Conservation (phyloP, 768 basidiomycete genomes). For the Cytidiella melzeri region DNA sequence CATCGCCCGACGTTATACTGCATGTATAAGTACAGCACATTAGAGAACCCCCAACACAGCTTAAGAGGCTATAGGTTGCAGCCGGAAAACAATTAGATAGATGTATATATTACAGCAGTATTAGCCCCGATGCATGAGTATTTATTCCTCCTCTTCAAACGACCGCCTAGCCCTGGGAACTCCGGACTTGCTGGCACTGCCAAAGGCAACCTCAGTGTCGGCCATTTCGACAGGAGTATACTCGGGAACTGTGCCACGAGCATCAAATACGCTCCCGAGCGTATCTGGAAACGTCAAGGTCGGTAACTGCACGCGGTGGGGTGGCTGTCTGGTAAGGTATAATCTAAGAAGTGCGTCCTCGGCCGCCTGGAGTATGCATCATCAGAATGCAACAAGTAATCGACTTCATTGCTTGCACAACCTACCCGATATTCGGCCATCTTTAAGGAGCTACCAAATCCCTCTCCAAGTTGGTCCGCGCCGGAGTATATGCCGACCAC, state of each 20-base stretch:
- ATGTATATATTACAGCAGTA: slow-evolving; percentile 16
- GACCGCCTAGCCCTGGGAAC: slow-evolving; percentile 11
- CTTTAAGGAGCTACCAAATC: slow-evolving; percentile 84
- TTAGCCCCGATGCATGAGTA: slow-evolving; percentile 10
- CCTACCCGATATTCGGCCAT: slow-evolving; percentile 93
- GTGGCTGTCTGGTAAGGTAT: slow-evolving; percentile 74
- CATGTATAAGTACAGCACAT: too few relatives aligned
- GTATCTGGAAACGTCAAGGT: slow-evolving; percentile 64
- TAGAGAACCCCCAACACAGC: too few relatives aligned
- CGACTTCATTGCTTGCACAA: slow-evolving; percentile 10
- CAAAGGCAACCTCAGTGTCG: slow-evolving; percentile 61
- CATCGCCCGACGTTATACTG: too few relatives aligned
- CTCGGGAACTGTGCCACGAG: slow-evolving; percentile 33
- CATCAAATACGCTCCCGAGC: slow-evolving; percentile 46
- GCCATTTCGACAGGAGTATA: slow-evolving; percentile 53
- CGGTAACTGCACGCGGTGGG: slow-evolving; percentile 62
- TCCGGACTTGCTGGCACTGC: slow-evolving; percentile 56
- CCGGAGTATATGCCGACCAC: slow-evolving; percentile 94
- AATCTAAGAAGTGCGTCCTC: slow-evolving; percentile 81
- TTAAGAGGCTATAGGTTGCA: slow-evolving; percentile 5
- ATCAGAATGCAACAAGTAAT: not conserved
- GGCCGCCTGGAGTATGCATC: slow-evolving; percentile 48
- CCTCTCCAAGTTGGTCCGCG: slow-evolving; percentile 83
- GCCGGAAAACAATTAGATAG: slow-evolving; percentile 14
- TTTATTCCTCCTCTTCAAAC: slow-evolving; percentile 7